Base-by-base conservation (phyloP, 2,329 filamentous ascomycete species). In the Fusarium napiforme region DNA sequence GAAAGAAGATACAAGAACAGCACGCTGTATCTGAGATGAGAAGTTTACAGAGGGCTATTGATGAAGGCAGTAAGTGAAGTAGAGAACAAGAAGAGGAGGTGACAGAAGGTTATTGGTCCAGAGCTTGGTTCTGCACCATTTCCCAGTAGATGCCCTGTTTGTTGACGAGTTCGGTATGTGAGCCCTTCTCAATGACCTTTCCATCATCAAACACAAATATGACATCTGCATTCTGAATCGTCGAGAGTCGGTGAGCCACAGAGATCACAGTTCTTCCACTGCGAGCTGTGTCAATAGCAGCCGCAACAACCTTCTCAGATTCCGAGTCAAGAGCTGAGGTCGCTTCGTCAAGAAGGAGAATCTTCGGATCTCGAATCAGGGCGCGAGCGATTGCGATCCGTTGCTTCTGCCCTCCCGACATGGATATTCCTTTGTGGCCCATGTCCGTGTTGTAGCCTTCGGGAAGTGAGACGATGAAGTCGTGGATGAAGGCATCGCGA, bases 331-430 rank as follows among this genome's bases (percentile, higher is more conserved):
- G 84, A 4, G 68, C 88, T 89, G 1, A 74, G 0, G 93, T 94
- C 3, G 92, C 92, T 81, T 94, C 93, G 76, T 94, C 93, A 2
- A 94, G 85, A 8, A 94, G 85, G 37, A 94, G 80, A 4, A 94
- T 83, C 53, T 88, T 84, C 0, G 92, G 92, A 18, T 88, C 82
- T 5, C 92, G 85, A 5, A 92, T 87, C 1, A 94, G 83, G 1
- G 92, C 92, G 1, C 92, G 86, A 0, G 92, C 92, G 61, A 93
- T 93, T 9, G 90, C 88, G 2, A 94, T 80, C 9, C 92, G 87
- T 81, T 94, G 92, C 66, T 91, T 91, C 81, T 93, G 92, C 0
- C 92, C 92, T 21, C 92, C 92, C 0, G 90, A 92, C 12, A 93
- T 83, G 0, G 87, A 88, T 0, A 91, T 87, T 5, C 92, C 93